Evolutionary conservation across 139 green algal genomes (phyloP), one percentile per base, ranked within the genome.

Genomic region (Chlorella sp.): DNA sequence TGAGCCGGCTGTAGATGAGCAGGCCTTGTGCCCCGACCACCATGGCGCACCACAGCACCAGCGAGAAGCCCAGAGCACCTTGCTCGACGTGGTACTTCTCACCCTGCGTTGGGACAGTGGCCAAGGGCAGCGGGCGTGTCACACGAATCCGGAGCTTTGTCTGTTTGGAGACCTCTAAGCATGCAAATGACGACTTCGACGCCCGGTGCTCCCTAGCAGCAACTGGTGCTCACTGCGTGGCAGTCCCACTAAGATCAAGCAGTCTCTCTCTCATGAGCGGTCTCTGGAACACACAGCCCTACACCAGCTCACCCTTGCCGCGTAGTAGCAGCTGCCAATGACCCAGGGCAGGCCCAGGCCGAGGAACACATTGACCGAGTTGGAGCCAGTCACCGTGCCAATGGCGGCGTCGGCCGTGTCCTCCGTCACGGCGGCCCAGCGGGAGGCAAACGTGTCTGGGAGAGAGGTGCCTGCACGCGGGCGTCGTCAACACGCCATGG

Each of bases 291-390:
- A 10, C 17, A 55, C 42, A 55, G 17, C 42, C 10, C 42, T 64
- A 20, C 55, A 64, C 22, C 20, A 26, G 35, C 61, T 35, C 64
- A 70, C 64, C 33, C 33, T 70, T 1, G 10, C 24, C 22, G n/a
- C 26, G 69, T 84, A 82, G 72, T 87, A 87, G 30, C 78, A 42
- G 24, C 65, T 62, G 20, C 60, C 71, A 27, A 87, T 77, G 35
- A 72, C 29, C 81, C 81, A 87, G 22, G 81, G 81, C 27, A 87
- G 35, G 30, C 81, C 81, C 51, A 87, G 68, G 30, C 81, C 81
- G 31, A 87, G 62, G 65, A 87, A 79, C 3, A 87, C 74, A 59
- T 87, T 87, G 62, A 82, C 74, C 0, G 60, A 50, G 74, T 87
- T 87, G 67, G 36, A 74, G 51, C 74, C 77, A 20, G 75, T 87